These are phyloP conservation scores for Rhodosporidiobolus odoratus DNA, from an alignment of 768 basidiomycete genomes.

Conservation along the genomic window DNA sequence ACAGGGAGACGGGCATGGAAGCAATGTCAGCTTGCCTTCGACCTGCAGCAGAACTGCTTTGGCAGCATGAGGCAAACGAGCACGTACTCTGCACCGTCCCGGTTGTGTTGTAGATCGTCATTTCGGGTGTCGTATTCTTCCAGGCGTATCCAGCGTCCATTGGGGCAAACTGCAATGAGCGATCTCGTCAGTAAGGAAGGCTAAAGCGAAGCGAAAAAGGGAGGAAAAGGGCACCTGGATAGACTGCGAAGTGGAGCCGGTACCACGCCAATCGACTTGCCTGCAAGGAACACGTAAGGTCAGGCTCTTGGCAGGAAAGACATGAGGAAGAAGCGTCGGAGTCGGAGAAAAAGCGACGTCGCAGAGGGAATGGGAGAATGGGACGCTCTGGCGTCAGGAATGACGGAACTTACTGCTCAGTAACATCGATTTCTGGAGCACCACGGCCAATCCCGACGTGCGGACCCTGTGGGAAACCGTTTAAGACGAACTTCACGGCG, in stretches of 20 bases:
- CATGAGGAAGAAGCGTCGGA: neutral
- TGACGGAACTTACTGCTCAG: slow-evolving; percentile 8
- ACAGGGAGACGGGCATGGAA: no score
- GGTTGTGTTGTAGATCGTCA: slow-evolving; percentile 54
- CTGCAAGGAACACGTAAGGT: no score
- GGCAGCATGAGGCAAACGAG: no score
- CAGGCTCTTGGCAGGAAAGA: no score
- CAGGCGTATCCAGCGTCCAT: slow-evolving; percentile 61
- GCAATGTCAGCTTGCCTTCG: no score
- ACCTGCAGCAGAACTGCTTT: no score
- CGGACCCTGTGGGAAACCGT: slow-evolving; percentile 48
- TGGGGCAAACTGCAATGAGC: slow-evolving; percentile 55
- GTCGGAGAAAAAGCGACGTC: neutral
- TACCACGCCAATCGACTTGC: slow-evolving; percentile 57
- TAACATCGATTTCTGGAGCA: slow-evolving; percentile 78
- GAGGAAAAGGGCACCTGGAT: slow-evolving; percentile 52
- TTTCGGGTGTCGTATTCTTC: slow-evolving; percentile 54
- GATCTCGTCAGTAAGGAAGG: neutral
- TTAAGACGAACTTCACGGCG: no score
- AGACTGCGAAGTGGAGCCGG: slow-evolving; percentile 68
- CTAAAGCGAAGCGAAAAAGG: neutral
- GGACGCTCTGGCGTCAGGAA: no score
- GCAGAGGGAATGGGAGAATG: neutral
- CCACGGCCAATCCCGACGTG: slow-evolving; percentile 58
- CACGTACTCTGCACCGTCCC: slow-evolving; percentile 21